Conservation (phyloP, 176 grass and related monocot species). For the Triticum monococcum region DNA sequence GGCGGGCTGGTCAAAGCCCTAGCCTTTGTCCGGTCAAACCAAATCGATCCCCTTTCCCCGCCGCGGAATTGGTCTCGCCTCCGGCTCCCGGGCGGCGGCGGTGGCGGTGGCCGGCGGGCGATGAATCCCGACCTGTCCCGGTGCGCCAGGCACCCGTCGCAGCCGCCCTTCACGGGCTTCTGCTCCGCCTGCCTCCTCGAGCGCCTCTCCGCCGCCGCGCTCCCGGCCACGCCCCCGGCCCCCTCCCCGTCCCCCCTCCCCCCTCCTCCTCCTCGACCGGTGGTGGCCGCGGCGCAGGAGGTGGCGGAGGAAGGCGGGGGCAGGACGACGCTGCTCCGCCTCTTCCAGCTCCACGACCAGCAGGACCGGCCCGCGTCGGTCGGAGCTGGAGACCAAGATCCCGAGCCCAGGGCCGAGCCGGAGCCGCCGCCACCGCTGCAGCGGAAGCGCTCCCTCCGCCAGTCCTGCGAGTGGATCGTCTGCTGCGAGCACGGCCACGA, state of each 20-base stretch:
- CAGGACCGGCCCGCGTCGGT: not conserved
- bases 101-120: not conserved
- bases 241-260: not conserved
- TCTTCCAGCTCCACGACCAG: slow-evolving; percentile 63
- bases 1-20: slow-evolving; percentile 1
- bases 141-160: slow-evolving; percentile 52
- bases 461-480: slow-evolving; percentile 70
- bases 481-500: slow-evolving; percentile 40
- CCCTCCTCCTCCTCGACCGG: not conserved
- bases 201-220: slow-evolving; percentile 38
- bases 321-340: slow-evolving; percentile 44
- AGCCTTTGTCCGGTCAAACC: not conserved
- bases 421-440: slow-evolving; percentile 17
- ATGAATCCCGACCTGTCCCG: slow-evolving; percentile 20
- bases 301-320: too few species aligned
- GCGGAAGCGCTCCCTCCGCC: slow-evolving; percentile 48
- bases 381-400: not conserved
- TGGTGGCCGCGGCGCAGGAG: not conserved
- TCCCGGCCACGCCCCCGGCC: not conserved
- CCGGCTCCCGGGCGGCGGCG: not conserved
- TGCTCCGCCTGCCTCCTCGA: slow-evolving; percentile 69
- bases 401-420: not conserved
- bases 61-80: not conserved
- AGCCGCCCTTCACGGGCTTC: slow-evolving; percentile 57
- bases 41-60: not conserved